Evolutionary conservation across 495 filamentous ascomycete species (phyloP), one percentile per base, ranked within the genome.

Genomic region (Neurospora sp.): DNA sequence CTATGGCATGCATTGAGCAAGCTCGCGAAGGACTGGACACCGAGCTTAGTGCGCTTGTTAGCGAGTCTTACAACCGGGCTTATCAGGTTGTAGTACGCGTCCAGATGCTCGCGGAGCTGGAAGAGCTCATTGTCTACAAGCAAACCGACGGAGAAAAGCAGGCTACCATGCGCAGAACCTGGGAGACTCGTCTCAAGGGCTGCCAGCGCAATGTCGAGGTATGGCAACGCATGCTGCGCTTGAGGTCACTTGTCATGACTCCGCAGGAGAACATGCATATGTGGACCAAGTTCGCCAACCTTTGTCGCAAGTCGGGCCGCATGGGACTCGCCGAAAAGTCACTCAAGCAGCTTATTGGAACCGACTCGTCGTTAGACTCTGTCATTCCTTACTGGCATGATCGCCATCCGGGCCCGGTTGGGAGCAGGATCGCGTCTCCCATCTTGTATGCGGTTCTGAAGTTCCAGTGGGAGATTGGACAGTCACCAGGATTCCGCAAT

Each of bases 251-350:
- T 66, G 96, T 99, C 69, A 94, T 97, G 70, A 88, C 88, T 12
- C 94, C 96, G 5, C 89, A 88, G 39, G 94, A 99, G 79, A 97
- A 98, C 76, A 92, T 96, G 86, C 92, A 96, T 77, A 98, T 98
- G 94, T 97, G 92, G 87, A 98, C 98, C 84, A 99, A 99, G 79
- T 98, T 97, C 77, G 93, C 96, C 74, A 98, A 98, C 76, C 88
- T 99, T 9, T 99, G 96, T 81, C 91, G 96, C 77, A 99, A 98
- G 79, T 97, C 94, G 39, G 92, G 93, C 70, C 91, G 96, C 11
- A 94, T 93, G 85, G 96, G 95, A 16, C 88, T 99, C n/a, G 96
- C 95, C 3, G 96, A 98, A 84, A 95, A 97, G 80, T 93, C 93
- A n/a, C 84, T 99, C 59, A 93, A 94, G 77, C 91, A 90, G 39